These are phyloP conservation scores for Fraxinus velutina DNA, from an alignment of 305 asterid genomes.

Conservation along the genomic window DNA sequence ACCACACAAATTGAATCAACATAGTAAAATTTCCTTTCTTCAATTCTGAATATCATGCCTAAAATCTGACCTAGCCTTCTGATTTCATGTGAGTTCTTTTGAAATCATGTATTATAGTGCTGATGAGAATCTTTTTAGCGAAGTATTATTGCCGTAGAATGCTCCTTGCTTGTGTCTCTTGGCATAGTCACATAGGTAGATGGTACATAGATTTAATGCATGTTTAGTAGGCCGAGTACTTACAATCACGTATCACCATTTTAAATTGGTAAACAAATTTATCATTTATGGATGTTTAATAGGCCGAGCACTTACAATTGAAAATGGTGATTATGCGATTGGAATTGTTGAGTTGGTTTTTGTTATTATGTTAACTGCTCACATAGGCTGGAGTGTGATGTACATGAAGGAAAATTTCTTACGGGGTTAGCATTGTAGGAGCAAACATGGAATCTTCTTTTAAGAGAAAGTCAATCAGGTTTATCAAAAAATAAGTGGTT, in stretches of 20 bases:
- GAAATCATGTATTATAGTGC: neutral
- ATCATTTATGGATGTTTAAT: neutral
- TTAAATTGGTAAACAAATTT: neutral
- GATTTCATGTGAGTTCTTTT: neutral
- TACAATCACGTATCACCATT: neutral
- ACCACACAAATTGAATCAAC: neutral
- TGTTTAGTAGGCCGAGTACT: neutral
- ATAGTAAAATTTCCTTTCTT: neutral
- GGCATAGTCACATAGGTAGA: neutral
- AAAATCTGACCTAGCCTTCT: neutral
- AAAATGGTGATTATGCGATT: neutral
- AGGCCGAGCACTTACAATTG: neutral
- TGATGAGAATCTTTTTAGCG: neutral
- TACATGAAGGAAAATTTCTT: neutral
- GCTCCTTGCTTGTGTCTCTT: neutral
- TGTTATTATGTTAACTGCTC: neutral
- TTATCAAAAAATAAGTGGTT: neutral
- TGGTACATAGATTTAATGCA: neutral
- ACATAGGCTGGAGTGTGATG: neutral
- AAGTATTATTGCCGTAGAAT: neutral
- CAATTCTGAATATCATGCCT: neutral
- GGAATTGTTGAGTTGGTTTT: neutral
- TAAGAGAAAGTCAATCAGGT: neutral
- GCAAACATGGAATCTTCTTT: neutral
- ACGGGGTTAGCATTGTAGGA: neutral